Percentiles rank a stretch among this genome's conserved stretches.
phyloP scores from a whole-genome alignment of 2,329 filamentous ascomycete species.

The Escovopsis weberi region DNA sequence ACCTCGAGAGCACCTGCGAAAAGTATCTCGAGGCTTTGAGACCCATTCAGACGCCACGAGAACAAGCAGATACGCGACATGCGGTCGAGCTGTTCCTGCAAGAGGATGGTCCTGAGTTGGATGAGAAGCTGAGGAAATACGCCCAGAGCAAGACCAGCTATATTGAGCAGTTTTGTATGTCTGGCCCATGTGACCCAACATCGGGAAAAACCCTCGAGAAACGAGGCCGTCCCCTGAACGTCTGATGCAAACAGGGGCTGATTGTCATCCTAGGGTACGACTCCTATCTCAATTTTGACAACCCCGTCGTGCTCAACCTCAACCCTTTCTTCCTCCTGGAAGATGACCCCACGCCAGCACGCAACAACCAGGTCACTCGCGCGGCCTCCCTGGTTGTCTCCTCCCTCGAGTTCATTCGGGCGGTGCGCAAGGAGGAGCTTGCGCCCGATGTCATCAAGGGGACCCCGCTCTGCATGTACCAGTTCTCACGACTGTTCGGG shows the following conservation, averaged over 20 bases:
- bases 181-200: not conserved
- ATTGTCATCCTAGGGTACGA: slow-evolving; percentile 62
- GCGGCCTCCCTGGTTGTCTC: slow-evolving; percentile 87
- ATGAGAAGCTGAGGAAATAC: slow-evolving; percentile 83
- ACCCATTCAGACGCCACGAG: slow-evolving; percentile 66
- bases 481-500: slow-evolving; percentile 89
- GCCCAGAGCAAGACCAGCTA: slow-evolving; percentile 85
- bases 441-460: slow-evolving; percentile 76
- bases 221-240: not conserved
- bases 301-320: slow-evolving; percentile 90
- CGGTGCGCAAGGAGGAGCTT: slow-evolving; percentile 83
- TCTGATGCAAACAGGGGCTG: too few relatives aligned
- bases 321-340: slow-evolving; percentile 97
- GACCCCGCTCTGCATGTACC: slow-evolving; percentile 90
- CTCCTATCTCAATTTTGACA: slow-evolving; percentile 95
- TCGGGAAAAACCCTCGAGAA: not conserved
- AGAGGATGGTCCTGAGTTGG: slow-evolving; percentile 66
- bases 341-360: slow-evolving; percentile 89
- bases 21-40: slow-evolving; percentile 69
- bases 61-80: slow-evolving; percentile 68
- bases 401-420: slow-evolving; percentile 79
- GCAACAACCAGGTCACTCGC: slow-evolving; percentile 91
- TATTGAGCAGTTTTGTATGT: slow-evolving; percentile 95
- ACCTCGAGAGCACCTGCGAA: slow-evolving; percentile 61
- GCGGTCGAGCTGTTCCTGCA: slow-evolving; percentile 74